Evolutionary conservation across 257 asterid species (phyloP).

Genomic region (Fraxinus cuspidata): DNA sequence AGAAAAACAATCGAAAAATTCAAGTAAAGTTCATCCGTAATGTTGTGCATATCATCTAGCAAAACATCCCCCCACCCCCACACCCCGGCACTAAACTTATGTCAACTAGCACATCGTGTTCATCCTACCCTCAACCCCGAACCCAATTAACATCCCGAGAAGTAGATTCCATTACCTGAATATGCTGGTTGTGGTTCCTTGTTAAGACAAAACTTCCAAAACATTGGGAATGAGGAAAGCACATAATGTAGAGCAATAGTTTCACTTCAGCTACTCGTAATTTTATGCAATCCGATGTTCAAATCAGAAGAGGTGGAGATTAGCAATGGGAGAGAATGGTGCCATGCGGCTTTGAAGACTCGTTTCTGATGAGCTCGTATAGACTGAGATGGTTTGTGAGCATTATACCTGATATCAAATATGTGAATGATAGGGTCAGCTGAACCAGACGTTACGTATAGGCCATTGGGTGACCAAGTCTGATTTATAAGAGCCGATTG

Average conservation of each 20-base stretch:
- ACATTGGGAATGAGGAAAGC: neutral
- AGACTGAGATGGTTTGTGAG: conserved; percentile 69
- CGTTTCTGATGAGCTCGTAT: conserved; percentile 80
- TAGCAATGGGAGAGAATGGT: conserved; percentile 70
- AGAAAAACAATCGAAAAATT: neutral
- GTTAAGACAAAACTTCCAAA: neutral
- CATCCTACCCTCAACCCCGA: neutral
- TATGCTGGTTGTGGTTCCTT: neutral
- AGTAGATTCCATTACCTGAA: neutral
- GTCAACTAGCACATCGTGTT: neutral
- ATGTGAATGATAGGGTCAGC: conserved; percentile 83
- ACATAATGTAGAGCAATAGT: neutral
- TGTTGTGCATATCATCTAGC: neutral
- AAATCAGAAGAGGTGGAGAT: conserved; percentile 89
- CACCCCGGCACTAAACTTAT: neutral
- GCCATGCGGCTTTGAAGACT: conserved; percentile 94
- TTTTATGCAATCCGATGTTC: conserved; percentile 73
- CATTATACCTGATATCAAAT: conserved; percentile 74
- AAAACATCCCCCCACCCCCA: too few species aligned
- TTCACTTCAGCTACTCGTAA: conserved; percentile 20
- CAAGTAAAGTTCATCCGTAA: neutral
- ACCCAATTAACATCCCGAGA: neutral
- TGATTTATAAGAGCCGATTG: conserved; percentile 91
- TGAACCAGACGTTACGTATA: conserved; percentile 78
- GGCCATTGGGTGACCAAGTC: conserved; percentile 93